phyloP scores from a whole-genome alignment of 169 alveolate genomes.

The Perkinsus olseni region DNA sequence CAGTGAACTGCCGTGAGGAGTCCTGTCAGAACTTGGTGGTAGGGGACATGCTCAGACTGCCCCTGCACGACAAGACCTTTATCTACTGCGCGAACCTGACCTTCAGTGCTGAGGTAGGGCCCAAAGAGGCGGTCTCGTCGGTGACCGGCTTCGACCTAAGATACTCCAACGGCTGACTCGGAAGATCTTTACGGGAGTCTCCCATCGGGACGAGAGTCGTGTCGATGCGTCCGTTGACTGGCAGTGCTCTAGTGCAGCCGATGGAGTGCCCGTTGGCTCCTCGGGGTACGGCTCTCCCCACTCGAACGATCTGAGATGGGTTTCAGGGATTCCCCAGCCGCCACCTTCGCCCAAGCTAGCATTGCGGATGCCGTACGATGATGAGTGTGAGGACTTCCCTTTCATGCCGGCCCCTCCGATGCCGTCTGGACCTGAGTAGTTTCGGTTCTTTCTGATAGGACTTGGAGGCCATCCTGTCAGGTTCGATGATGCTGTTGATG shows the following conservation, averaged over 20 bases:
- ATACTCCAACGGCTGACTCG: background rate
- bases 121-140: background rate
- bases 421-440: too few relatives aligned
- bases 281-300: background rate
- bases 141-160: background rate
- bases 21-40: background rate
- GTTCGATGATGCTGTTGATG: too few relatives aligned
- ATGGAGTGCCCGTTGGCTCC: background rate
- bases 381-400: too few relatives aligned
- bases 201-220: background rate
- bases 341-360: too few relatives aligned
- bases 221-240: background rate
- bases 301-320: background rate
- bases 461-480: too few relatives aligned
- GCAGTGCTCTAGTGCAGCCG: background rate
- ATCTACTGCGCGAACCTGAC: background rate
- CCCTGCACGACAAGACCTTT: background rate
- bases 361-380: too few relatives aligned
- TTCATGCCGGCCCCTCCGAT: too few relatives aligned
- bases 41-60: background rate
- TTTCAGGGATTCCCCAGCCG: too few relatives aligned
- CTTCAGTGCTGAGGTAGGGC: background rate
- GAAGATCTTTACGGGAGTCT: background rate
- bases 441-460: too few relatives aligned
- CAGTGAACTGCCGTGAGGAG: background rate